A percentile compares a stretch with the other conserved stretches of the same genome.
These are phyloP conservation scores for Phialocephala sp. DNA, from an alignment of 2,329 filamentous ascomycete genomes.

Conservation along the genomic window DNA sequence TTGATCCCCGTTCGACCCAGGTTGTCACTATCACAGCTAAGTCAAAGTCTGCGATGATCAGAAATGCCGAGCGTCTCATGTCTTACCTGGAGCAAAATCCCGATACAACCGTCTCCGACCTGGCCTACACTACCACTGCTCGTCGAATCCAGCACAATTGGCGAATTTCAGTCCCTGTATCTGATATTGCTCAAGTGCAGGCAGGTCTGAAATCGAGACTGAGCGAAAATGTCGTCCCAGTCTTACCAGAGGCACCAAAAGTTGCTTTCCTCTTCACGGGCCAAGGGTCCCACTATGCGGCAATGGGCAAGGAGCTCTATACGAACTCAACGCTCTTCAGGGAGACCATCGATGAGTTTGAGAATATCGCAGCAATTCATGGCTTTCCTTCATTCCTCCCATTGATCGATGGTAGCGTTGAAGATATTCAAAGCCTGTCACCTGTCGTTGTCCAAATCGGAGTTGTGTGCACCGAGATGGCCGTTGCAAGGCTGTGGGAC, in stretches of 20 bases:
- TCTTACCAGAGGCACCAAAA: constrained; percentile 21
- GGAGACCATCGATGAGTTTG: constrained; percentile 29
- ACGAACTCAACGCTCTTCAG: constrained; percentile 45
- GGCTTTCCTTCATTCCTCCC: constrained; percentile 36
- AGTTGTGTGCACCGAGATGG: constrained; percentile 58
- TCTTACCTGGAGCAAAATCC: constrained; percentile 36
- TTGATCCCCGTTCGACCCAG: constrained; percentile 52
- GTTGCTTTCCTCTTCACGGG: constrained; percentile 41
- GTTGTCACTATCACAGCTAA: constrained; percentile 56
- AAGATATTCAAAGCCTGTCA: constrained; percentile 49
- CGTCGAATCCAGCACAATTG: constrained; percentile 65
- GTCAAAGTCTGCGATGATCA: constrained; percentile 35
- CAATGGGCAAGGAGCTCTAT: constrained; percentile 33
- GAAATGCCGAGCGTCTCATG: constrained; percentile 37
- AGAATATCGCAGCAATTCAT: constrained; percentile 28
- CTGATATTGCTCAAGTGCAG: constrained; percentile 50
- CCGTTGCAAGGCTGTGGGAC: constrained; percentile 59
- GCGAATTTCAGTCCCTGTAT: constrained; percentile 56
- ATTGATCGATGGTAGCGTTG: constrained; percentile 51
- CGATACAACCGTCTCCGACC: constrained; percentile 33
- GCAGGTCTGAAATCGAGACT: constrained; percentile 58
- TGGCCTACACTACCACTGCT: constrained; percentile 43
- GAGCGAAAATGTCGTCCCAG: constrained; percentile 46
- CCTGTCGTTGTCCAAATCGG: constrained; percentile 60
- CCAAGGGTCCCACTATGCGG: constrained; percentile 46